Base-by-base conservation (phyloP, 305 asterid genomes). In the Monarda citriodora region DNA sequence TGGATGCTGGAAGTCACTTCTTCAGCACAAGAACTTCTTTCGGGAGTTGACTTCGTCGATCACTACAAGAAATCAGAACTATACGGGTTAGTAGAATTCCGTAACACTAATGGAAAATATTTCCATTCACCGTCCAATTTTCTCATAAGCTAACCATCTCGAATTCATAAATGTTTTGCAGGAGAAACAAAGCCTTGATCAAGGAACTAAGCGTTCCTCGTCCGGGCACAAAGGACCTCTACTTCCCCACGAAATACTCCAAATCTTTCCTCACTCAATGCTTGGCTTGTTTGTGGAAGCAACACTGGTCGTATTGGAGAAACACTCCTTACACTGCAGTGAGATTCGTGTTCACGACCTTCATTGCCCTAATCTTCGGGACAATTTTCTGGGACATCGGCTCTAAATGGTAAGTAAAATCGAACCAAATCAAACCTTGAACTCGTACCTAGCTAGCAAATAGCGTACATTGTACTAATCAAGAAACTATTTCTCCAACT, bases 1-100 rank as follows among this genome's bases (percentile, higher is more conserved):
- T 84, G 91, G 91, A 84, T 84, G 91, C 22, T 84, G 57, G 88
- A 74, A 74, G 82, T 78, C 64, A 76, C 91, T n/a, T 46, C 82
- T 54, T 69, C 91, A 10, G 65, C 91, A n/a, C 91, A 80, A 69
- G 91, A 83, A 72, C 67, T 71, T 34, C 56, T 78, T 22, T 60
- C 74, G 52, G 91, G 85, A n/a, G 68, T 78, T 32, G 78, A 83
- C 62, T 80, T 83, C 59, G 46, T 77, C n/a, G 81, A 83, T 4
- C 53, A 56, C 32, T 82, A 82, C 82, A 73, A 61, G 69, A 82
- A 78, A 56, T 83, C 90, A 32, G 85, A 80, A 21, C 70, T 83
- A 55, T 74, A 75, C 72, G 60, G 49, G 86, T 76, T 4, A 65
- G 74, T 70, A 9, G n/a, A 67, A 36, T 48, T 25, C n/a, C 45